These are phyloP conservation scores for Aspergillus piperis DNA, from an alignment of 2,329 filamentous ascomycete genomes.

Conservation along the genomic window DNA sequence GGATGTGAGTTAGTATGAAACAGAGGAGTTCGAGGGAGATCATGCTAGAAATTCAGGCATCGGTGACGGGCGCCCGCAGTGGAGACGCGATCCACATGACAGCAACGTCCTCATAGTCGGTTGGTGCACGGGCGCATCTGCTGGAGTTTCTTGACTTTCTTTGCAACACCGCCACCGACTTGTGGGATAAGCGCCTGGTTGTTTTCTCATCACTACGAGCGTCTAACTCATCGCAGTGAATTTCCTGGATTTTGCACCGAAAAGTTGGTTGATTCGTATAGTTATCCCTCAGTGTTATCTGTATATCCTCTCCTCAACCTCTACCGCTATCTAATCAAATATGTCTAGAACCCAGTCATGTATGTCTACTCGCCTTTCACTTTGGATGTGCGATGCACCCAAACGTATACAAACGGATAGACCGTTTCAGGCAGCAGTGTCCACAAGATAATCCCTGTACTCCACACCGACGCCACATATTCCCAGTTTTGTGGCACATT, in stretches of 20 bases:
- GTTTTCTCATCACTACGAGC: no score
- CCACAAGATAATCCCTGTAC: constrained; percentile 20
- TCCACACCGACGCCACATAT: constrained; percentile 23
- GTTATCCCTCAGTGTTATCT: no score
- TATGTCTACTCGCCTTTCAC: constrained; percentile 15
- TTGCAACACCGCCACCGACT: no score
- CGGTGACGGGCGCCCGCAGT: background rate
- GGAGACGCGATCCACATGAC: background rate
- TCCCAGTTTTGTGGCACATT: constrained; percentile 25
- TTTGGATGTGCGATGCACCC: constrained; percentile 13
- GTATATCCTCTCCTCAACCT: no score
- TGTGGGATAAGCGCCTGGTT: no score
- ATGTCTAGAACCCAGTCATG: background rate
- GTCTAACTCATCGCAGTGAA: no score
- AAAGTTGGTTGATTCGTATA: no score
- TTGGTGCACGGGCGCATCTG: background rate
- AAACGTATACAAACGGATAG: constrained; percentile 21
- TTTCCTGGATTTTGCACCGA: no score
- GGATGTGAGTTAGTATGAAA: background rate
- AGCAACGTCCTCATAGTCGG: background rate
- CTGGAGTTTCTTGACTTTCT: background rate
- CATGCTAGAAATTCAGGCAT: background rate
- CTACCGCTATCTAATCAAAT: no score
- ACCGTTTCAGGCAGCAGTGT: constrained; percentile 25
- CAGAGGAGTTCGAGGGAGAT: background rate